A percentile compares a stretch with the other conserved stretches of the same genome.
Evolutionary conservation across 23 red algal genomes (phyloP).

Genomic region (Gracilaria gracilis): DNA sequence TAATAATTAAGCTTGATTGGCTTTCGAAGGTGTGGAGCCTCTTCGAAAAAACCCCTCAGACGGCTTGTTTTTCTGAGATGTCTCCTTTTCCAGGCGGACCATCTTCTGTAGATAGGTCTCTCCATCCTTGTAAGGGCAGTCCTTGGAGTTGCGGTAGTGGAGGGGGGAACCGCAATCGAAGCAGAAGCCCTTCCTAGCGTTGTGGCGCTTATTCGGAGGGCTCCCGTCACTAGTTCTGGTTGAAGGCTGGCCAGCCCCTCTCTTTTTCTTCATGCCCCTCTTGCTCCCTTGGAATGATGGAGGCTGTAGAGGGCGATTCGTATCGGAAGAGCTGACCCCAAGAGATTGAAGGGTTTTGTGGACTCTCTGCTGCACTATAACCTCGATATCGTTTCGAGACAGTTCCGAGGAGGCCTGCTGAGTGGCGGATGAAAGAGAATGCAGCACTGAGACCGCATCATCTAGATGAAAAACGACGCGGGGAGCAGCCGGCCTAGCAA

Average conservation of each 20-base stretch:
- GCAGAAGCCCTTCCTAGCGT: neutral
- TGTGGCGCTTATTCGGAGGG: neutral
- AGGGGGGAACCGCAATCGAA: neutral
- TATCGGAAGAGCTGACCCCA: neutral
- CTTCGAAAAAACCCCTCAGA: neutral
- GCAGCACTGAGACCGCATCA: constrained; percentile 31
- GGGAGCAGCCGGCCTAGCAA: neutral
- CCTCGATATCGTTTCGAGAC: constrained; percentile 11
- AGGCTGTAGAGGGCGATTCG: neutral
- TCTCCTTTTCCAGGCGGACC: neutral
- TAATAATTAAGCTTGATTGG: neutral
- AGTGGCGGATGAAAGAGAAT: constrained; percentile 16
- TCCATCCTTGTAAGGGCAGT: neutral
- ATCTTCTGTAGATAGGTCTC: neutral
- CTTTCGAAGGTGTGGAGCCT: constrained; percentile 15
- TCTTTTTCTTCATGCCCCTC: neutral
- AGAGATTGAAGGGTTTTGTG: neutral
- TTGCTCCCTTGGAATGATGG: neutral
- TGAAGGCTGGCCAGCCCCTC: neutral
- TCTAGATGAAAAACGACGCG: neutral
- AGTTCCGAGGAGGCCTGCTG: neutral
- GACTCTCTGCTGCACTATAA: constrained; percentile 5
- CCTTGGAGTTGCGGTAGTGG: neutral
- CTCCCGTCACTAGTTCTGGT: neutral
- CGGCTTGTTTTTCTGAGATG: neutral